Percentiles rank a stretch among this genome's conserved stretches.
Evolutionary conservation across 2,329 filamentous ascomycete genomes (phyloP).

Genomic region (Hypoxylon sp.): DNA sequence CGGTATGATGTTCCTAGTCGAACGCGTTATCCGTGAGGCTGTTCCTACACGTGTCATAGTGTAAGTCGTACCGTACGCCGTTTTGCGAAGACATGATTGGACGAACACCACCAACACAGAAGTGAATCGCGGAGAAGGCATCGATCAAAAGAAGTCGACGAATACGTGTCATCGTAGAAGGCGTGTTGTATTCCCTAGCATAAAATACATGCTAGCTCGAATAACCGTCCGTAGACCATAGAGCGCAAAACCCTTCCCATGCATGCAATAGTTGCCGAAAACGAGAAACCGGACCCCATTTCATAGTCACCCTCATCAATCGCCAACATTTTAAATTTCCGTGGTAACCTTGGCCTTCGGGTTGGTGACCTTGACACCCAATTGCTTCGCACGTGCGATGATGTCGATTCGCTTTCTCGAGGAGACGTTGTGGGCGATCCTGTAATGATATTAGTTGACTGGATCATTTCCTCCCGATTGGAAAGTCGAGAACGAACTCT

Average conservation of each 20-base stretch:
- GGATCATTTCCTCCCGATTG: constrained; percentile 1
- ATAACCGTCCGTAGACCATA: constrained; percentile 54
- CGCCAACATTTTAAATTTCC: constrained; percentile 75
- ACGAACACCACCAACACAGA: constrained; percentile 31
- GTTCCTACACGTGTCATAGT: constrained; percentile 39
- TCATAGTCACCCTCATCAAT: constrained; percentile 47
- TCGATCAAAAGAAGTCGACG: constrained; percentile 31
- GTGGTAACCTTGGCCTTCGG: constrained; percentile 98
- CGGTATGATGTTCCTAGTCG: constrained; percentile 11
- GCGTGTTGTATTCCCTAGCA: constrained; percentile 55
- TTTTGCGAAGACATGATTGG: constrained; percentile 32
- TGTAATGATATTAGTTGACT: constrained; percentile 64
- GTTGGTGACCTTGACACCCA: constrained; percentile 99
- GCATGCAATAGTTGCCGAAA: constrained; percentile 55
- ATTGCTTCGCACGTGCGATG: constrained; percentile 95
- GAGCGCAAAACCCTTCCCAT: constrained; percentile 56
- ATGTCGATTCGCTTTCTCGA: constrained; percentile 99
- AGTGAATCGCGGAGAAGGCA: constrained; percentile 37
- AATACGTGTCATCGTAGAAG: constrained; percentile 53
- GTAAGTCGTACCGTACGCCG: constrained; percentile 27
- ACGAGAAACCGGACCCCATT: constrained; percentile 55
- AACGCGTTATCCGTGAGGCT: constrained; percentile 13
- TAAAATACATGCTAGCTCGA: constrained; percentile 56
- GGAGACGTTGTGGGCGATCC: constrained; percentile 98
- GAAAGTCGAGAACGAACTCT: constrained; percentile 77